Evolutionary conservation across 1,284 basidiomycete species (phyloP).

Genomic region (Tilletiopsis washingtonensis): DNA sequence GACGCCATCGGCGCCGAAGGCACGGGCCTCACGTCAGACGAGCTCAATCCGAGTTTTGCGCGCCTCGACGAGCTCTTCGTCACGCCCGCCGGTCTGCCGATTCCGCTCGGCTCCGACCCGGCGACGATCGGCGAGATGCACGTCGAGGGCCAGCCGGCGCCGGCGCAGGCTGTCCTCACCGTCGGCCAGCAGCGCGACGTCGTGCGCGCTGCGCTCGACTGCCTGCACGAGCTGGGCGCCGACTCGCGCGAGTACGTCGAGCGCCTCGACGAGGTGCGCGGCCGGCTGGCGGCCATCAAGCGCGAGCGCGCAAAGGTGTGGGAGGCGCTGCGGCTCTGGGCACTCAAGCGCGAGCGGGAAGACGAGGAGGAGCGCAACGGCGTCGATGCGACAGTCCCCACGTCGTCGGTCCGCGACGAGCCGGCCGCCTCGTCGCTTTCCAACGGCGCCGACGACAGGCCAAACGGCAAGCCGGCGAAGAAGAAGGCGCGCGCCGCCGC

Average conservation of each 20-base stretch:
- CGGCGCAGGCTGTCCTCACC: slow-evolving; percentile 1
- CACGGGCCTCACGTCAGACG: slow-evolving; percentile 2
- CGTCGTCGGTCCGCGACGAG: no score
- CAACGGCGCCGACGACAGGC: no score
- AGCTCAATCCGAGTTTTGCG: slow-evolving; percentile 32
- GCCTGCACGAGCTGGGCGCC: slow-evolving; percentile 48
- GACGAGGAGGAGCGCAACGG: slow-evolving; percentile 4
- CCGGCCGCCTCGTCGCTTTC: no score
- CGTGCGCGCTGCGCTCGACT: slow-evolving; percentile 38
- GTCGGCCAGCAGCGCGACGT: slow-evolving; percentile 28
- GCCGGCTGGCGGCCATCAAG: slow-evolving; percentile 50
- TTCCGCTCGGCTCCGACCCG: slow-evolving; percentile 11
- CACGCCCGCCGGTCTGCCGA: slow-evolving; percentile 33
- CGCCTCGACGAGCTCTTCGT: slow-evolving; percentile 41
- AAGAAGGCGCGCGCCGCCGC: no score
- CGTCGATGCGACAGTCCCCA: neutral
- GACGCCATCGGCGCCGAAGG: slow-evolving; percentile 6
- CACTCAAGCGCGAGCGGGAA: slow-evolving; percentile 18
- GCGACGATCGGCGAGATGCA: neutral
- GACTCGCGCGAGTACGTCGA: slow-evolving; percentile 54
- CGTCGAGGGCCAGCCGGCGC: neutral
- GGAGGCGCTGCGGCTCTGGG: slow-evolving; percentile 50
- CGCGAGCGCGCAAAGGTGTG: slow-evolving; percentile 51
- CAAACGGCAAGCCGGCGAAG: no score
- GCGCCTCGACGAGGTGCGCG: slow-evolving; percentile 52